Base-by-base conservation (phyloP, 345 rosid genomes). In the Aegle marmelos region DNA sequence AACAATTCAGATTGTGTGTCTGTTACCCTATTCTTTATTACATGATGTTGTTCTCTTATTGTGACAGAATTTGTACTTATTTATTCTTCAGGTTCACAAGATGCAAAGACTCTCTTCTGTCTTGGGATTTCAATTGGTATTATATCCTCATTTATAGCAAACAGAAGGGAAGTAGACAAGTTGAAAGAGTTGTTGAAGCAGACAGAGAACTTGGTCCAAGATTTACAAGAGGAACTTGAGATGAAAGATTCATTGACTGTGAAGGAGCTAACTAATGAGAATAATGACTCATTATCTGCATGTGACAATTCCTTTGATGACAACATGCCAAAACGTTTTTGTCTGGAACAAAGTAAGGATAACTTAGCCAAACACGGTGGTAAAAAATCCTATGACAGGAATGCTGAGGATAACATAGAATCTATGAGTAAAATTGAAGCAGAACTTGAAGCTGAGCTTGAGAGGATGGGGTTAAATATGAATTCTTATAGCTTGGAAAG, bases 401-500 rank as follows among this genome's bases (percentile, higher is more conserved):
- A 82, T 68, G 89, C 83, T 33, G 88, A 66, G 33, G 88, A 85
- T 76, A 72, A 64, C 74, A 71, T 82, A 22, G 92, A 88, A 69
- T 83, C 88, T 77, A 86, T 87, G 86, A 88, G 97, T 76, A 87
- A 88, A 78, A 93, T 93, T 78, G 99, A 93, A 87, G 98, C 97
- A 27, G 99, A 93, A 86, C 94, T 95, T 83, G 96, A 92, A 90
- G 98, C 98, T 82, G 99, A 93, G 87, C 96, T 93, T 31, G 91
- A 90, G 85, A 92, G 90, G 87, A 86, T 95, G 92, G 98, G 94
- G 25, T 87, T 92, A 53, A 87, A 89, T 83, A 85, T 93, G 78
- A 84, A 82, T 70, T 57, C 81, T 22, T 77, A 93, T 71, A 84
- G 80, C 78, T 50, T 76, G 67, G 93, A 83, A 76, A 78, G 82